Evolutionary conservation across 768 basidiomycete species (phyloP).

Genomic region (Naganishia antarctica): DNA sequence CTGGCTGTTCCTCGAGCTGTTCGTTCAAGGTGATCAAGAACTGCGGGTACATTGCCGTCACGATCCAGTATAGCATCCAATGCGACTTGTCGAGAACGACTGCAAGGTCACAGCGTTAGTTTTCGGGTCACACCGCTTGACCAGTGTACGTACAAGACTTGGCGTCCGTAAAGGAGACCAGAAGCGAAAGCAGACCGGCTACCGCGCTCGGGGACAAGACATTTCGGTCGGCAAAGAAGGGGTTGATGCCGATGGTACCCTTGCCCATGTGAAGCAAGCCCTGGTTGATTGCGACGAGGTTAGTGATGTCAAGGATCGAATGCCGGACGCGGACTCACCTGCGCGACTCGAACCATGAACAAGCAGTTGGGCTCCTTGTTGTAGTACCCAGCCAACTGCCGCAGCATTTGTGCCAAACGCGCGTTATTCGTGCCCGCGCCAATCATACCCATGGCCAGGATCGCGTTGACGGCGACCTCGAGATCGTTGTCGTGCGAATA

Average conservation of each 20-base stretch:
- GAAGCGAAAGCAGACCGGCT: constrained; percentile 77
- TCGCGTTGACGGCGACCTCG: constrained; percentile 90
- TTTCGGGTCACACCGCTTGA: not conserved
- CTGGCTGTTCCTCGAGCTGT: constrained; percentile 73
- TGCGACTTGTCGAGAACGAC: constrained; percentile 92
- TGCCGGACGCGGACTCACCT: constrained; percentile 37
- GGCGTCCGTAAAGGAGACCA: constrained; percentile 89
- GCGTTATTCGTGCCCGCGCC: constrained; percentile 99
- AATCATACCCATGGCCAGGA: constrained; percentile 97
- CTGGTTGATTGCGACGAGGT: constrained; percentile 52
- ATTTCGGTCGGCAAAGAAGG: constrained; percentile 87
- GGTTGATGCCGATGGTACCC: constrained; percentile 92
- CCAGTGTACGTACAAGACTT: constrained; percentile 71
- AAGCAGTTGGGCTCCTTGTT: constrained; percentile 93
- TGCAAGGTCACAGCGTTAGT: constrained; percentile 44
- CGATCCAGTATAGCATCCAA: constrained; percentile 98
- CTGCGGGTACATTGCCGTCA: constrained; percentile 93
- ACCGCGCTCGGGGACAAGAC: constrained; percentile 85
- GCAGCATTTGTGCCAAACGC: constrained; percentile 91
- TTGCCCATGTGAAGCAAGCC: constrained; percentile 99
- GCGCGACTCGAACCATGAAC: constrained; percentile 89
- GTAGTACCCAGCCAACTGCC: constrained; percentile 96
- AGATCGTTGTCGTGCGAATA: constrained; percentile 99
- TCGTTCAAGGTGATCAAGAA: constrained; percentile 97
- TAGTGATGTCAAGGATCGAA: not conserved